Conservation (phyloP, 805 yeast genomes). For the Saccharomyces kudriavzevii region DNA sequence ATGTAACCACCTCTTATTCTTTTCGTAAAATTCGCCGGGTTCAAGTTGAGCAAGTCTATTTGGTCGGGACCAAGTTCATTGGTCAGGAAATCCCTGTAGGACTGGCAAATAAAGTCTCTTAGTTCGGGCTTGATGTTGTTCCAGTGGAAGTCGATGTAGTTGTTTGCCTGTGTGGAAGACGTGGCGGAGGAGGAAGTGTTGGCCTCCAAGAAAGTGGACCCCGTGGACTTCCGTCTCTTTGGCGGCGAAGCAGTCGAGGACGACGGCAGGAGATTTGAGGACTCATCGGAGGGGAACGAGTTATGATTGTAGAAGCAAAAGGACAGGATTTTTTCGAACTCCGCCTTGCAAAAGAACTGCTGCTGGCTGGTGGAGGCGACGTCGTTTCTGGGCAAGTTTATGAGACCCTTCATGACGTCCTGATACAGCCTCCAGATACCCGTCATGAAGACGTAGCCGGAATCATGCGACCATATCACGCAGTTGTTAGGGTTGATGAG, state of each 20-base stretch:
- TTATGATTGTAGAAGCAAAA: conserved; percentile 13
- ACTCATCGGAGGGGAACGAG: not conserved
- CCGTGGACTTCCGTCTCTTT: not conserved
- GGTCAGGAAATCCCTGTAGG: conserved; percentile 10
- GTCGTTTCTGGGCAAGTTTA: conserved; percentile 8
- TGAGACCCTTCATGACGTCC: conserved; percentile 28
- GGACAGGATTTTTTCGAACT: conserved; percentile 14
- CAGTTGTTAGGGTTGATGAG: conserved; percentile 43
- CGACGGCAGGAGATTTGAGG: not conserved
- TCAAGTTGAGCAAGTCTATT: conserved; percentile 10
- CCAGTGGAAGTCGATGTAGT: conserved; percentile 30
- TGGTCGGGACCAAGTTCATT: conserved; percentile 7
- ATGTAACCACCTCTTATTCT: conserved; percentile 85
- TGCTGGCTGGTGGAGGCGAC: not conserved
- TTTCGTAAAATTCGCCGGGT: conserved; percentile 31
- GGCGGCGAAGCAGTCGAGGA: not conserved
- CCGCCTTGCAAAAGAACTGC: conserved; percentile 11
- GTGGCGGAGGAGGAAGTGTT: not conserved
- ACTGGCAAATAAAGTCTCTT: conserved; percentile 9
- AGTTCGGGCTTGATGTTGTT: conserved; percentile 19
- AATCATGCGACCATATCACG: conserved; percentile 78
- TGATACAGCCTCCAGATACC: conserved; percentile 68
- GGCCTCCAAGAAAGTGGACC: not conserved
- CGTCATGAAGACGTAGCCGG: conserved; percentile 81
- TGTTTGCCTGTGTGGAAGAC: not conserved